These are phyloP conservation scores for Leishmania martiniquensis DNA, from an alignment of 208 protist genomes.

Conservation along the genomic window DNA sequence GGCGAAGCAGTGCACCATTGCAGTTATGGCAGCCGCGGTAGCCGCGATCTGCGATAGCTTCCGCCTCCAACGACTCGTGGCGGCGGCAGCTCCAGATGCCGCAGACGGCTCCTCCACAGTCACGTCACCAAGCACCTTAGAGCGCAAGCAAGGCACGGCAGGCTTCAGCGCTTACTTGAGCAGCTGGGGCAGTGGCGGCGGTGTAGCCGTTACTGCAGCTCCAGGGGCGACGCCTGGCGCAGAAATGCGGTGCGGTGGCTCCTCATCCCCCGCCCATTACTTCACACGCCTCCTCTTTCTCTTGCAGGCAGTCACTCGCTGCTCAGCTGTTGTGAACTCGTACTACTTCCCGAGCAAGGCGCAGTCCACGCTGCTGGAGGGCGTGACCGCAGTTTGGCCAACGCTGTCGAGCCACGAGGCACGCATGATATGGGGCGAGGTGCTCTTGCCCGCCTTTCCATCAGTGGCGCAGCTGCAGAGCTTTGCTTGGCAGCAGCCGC, in stretches of 20 bases:
- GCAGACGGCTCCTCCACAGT: background rate
- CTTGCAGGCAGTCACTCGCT: constrained; percentile 23
- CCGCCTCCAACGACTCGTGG: constrained; percentile 31
- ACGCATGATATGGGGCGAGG: constrained; percentile 32
- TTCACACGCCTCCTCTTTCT: constrained; percentile 27
- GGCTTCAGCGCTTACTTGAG: constrained; percentile 25
- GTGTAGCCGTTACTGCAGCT: background rate
- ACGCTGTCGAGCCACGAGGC: constrained; percentile 38
- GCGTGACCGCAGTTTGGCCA: constrained; percentile 55
- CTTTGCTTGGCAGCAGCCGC: constrained; percentile 41
- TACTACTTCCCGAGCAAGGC: constrained; percentile 77
- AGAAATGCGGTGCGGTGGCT: background rate
- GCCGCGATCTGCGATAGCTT: constrained; percentile 61
- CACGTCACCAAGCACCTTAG: background rate
- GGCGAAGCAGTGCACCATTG: constrained; percentile 50
- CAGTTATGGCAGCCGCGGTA: constrained; percentile 50
- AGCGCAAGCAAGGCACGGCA: background rate
- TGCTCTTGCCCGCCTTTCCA: constrained; percentile 58
- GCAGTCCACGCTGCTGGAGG: constrained; percentile 60
- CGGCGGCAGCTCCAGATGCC: background rate
- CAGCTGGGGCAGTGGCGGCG: constrained; percentile 4
- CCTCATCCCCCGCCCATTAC: constrained; percentile 5
- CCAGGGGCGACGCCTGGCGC: background rate
- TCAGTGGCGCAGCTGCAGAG: constrained; percentile 24
- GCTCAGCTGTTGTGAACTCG: constrained; percentile 38